Evolutionary conservation across 1,139 yeast genomes (phyloP), one percentile per base, ranked within the genome.

Genomic region (Yarrowia galli): DNA sequence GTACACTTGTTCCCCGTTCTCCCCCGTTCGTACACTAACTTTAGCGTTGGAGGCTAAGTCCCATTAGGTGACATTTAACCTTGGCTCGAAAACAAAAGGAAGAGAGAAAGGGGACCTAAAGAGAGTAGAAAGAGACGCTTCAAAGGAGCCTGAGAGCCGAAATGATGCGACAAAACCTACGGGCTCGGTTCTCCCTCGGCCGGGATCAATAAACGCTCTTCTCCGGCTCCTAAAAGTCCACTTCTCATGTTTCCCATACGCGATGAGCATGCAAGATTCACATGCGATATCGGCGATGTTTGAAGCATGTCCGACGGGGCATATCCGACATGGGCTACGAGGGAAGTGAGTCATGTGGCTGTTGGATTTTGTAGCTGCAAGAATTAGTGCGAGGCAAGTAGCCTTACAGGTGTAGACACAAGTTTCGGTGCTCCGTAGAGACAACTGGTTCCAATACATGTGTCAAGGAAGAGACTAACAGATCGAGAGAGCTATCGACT

Each of bases 261-360:
- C 51, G 56, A 49, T 49, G 40, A 49, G 56, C 56, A 49, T 49
- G 56, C 56, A 49, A 8, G 23, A 20, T 28, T 32, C 56, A 49
- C 56, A 49, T 49, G 56, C 56, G 51, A 46, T 46, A 23, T 46
- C 35, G 35, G 35, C 8, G 10, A 28, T 28, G 32, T 28, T 28
- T 10, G n/a, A 28, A 28, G 32, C 32, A 28, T 28, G 32, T 28
- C 32, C 32, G 32, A 28, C 32, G 1, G 9, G 32, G 32, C 32
- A n/a, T n/a, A n/a, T n/a, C n/a, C n/a, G 6, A 28, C 32, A 28
- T 28, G n/a, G n/a, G n/a, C n/a, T 28, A 28, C 32, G 9, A 28
- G 35, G 18, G 15, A 28, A 32, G 18, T 49, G 56, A 49, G 40
- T 49, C 56, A 32, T 49, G 25, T 25, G 32, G 32, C 6, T 8